Evolutionary conservation across 805 yeast genomes (phyloP).

Genomic region (Starmerella apis): DNA sequence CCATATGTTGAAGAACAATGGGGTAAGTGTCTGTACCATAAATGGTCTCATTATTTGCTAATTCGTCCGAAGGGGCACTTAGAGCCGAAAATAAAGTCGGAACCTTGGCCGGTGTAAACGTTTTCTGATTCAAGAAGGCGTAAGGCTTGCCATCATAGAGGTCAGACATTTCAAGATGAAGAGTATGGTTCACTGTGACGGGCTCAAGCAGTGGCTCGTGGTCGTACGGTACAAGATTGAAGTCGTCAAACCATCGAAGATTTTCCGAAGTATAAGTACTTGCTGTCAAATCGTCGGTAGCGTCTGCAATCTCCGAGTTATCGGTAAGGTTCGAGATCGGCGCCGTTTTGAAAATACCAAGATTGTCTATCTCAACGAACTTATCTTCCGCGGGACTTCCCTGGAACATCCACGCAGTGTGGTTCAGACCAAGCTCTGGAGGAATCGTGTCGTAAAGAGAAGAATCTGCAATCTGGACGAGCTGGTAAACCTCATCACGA

Average conservation of each 20-base stretch:
- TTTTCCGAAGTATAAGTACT: conserved; percentile 35
- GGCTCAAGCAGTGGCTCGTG: conserved; percentile 48
- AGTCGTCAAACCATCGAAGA: conserved; percentile 58
- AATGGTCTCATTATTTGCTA: conserved; percentile 47
- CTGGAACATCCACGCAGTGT: conserved; percentile 56
- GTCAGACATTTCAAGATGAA: conserved; percentile 75
- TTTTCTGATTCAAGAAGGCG: conserved; percentile 88
- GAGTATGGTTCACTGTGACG: conserved; percentile 53
- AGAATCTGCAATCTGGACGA: conserved; percentile 71
- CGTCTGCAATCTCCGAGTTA: conserved; percentile 23
- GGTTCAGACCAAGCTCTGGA: conserved; percentile 51
- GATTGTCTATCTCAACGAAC: conserved; percentile 39
- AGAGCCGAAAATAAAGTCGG: conserved; percentile 76
- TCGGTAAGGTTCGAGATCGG: conserved; percentile 35
- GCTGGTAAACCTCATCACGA: conserved; percentile 58
- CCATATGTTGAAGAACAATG: conserved; percentile 55
- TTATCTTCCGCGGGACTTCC: conserved; percentile 17
- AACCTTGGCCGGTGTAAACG: conserved; percentile 70
- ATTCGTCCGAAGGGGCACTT: conserved; percentile 42
- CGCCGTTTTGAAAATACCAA: conserved; percentile 45
- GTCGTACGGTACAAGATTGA: conserved; percentile 55
- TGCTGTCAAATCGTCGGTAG: conserved; percentile 27
- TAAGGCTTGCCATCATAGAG: conserved; percentile 80
- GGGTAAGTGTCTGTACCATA: conserved; percentile 78
- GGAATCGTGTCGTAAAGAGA: conserved; percentile 75